Conservation (phyloP, 371 early-diverging fungal species). For the Parasitella parasitica region DNA sequence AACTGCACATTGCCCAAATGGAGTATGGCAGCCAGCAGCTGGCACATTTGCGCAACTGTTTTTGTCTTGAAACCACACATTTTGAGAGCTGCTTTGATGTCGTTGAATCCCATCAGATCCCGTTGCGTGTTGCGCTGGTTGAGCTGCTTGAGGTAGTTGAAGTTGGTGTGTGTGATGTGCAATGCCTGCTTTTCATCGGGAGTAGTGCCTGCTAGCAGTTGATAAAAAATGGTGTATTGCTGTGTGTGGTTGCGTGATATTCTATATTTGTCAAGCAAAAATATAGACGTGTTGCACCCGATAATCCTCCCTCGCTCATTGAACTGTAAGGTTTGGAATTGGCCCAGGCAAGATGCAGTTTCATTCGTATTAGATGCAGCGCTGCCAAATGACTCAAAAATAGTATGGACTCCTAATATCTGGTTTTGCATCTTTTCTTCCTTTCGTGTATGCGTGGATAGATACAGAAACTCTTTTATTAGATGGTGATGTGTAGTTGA, state of each 20-base stretch:
- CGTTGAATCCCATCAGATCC: conserved; percentile 39
- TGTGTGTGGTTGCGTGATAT: conserved; percentile 58
- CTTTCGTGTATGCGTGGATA: conserved; percentile 55
- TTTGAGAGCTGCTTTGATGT: conserved; percentile 68
- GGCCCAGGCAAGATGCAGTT: conserved; percentile 65
- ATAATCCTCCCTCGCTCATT: conserved; percentile 73
- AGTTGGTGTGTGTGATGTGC: conserved; percentile 58
- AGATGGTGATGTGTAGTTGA: conserved; percentile 67
- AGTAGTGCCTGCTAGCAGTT: conserved; percentile 65
- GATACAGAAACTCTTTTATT: conserved; percentile 59
- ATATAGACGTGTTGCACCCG: conserved; percentile 78
- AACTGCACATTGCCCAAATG: conserved; percentile 78
- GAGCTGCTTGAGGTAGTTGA: conserved; percentile 50
- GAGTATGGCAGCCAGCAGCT: conserved; percentile 72
- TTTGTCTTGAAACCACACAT: conserved; percentile 73
- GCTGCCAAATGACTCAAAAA: conserved; percentile 68
- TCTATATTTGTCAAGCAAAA: conserved; percentile 77
- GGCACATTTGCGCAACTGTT: conserved; percentile 67
- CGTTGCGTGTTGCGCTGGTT: conserved; percentile 28
- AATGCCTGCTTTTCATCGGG: conserved; percentile 58
- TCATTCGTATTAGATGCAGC: conserved; percentile 58
- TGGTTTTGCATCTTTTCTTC: conserved; percentile 63
- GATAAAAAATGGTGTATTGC: conserved; percentile 85
- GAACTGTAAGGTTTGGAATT: conserved; percentile 83
- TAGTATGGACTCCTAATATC: conserved; percentile 53